A percentile compares a stretch with the other conserved stretches of the same genome.
Conservation (phyloP, 805 yeast species). For the Lachancea waltii region DNA sequence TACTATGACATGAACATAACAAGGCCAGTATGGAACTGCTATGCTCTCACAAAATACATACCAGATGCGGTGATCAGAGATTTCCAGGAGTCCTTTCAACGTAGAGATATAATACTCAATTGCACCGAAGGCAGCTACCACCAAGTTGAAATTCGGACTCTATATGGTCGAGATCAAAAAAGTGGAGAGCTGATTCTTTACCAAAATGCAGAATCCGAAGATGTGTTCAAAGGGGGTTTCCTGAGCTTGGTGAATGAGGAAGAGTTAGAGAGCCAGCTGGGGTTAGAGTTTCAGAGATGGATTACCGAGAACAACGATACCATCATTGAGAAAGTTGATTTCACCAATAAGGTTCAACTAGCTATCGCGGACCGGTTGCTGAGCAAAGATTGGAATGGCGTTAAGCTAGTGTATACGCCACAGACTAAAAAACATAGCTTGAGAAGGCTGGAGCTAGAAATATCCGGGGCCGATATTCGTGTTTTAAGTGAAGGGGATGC, state of each 20-base stretch:
- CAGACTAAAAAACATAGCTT: constrained; percentile 20
- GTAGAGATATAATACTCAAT: too few species aligned
- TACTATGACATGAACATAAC: background rate
- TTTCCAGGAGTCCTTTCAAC: too few species aligned
- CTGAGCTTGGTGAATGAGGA: background rate
- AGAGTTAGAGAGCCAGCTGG: background rate
- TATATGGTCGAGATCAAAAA: background rate
- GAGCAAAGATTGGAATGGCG: background rate
- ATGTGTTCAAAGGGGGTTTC: background rate
- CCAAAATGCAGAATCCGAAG: background rate
- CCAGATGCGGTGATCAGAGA: background rate
- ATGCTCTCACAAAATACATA: background rate
- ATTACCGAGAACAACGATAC: constrained; percentile 1
- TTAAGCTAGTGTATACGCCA: constrained; percentile 18
- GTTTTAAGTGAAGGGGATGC: constrained; percentile 11
- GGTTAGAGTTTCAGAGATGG: background rate
- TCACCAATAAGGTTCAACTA: constrained; percentile 23
- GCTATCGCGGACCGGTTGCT: constrained; percentile 22
- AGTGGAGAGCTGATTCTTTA: background rate
- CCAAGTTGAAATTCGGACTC: background rate
- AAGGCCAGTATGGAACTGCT: background rate
- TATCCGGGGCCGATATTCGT: constrained; percentile 22
- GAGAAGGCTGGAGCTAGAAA: constrained; percentile 22
- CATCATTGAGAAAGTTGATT: constrained; percentile 16
- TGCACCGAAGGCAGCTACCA: too few species aligned